Base-by-base conservation (phyloP, 371 early-diverging fungal genomes). In the Mucor ambiguus region DNA sequence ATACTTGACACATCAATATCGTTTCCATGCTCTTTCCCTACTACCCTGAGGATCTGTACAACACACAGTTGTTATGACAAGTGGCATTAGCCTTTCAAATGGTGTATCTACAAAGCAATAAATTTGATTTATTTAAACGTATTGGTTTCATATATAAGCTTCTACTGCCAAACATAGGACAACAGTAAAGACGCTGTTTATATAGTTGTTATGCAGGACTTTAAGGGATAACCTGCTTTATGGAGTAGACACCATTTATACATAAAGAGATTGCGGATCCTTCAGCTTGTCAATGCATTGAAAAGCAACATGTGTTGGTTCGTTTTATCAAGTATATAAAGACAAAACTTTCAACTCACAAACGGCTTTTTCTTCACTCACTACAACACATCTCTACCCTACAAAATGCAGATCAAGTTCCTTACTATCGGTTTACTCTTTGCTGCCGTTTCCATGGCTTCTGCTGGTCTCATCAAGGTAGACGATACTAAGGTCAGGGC, bases 361-460 rank as follows among this genome's bases (percentile, higher is more conserved):
- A 37, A 12, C 3, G 14, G 1, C 2, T 18, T 18, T 18, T 52
- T 52, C 28, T 28, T 52, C 14, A 52, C 28, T 26, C n/a, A 48
- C 0, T 24, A 22, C 24, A 48, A 46, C 46, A 20, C 46, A 46
- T 20, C 24, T 48, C 18, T 24, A 55, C 14, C 11, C 10, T 29
- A 55, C 24, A 55, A 6, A 55, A 56, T 56, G 57, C 57, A 56
- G 33, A 16, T 56, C 18, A 56, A 56, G 12, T 56, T 56, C 33
- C 16, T 56, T 20, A 30, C 57, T 32, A 10, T 56, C 9, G 33
- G 57, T 32, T 33, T 56, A 9, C 16, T 30, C 26, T 18, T 56
- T 33, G 57, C 33, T 30, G 57, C 22, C 3, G 20, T 56, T 10
- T 14, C 57, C 7, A n/a, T 30, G 7, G 57, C 32, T 33, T 10